Evolutionary conservation across 1,284 basidiomycete species (phyloP).

Genomic region (Sanghuangporus baumii): DNA sequence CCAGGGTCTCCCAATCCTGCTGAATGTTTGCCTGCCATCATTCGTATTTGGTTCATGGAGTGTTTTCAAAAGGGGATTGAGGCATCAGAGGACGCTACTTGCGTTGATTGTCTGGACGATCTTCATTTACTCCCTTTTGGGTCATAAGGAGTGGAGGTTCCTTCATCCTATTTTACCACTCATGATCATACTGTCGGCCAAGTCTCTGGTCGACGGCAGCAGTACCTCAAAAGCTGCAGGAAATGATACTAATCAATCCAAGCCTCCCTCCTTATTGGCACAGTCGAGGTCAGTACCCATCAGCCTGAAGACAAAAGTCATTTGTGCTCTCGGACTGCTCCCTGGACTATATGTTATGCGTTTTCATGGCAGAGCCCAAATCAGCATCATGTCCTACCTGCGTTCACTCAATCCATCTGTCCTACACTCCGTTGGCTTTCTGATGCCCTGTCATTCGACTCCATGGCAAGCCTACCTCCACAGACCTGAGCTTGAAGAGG

Average conservation of each 20-base stretch:
- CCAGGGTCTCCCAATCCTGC: slow-evolving; percentile 82
- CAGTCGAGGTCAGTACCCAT: neutral
- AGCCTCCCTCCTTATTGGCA: neutral
- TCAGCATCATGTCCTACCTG: slow-evolving; percentile 65
- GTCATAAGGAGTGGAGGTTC: slow-evolving; percentile 97
- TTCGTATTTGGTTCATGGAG: slow-evolving; percentile 53
- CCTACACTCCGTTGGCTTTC: slow-evolving; percentile 66
- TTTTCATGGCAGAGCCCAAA: slow-evolving; percentile 75
- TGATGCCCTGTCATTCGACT: slow-evolving; percentile 99
- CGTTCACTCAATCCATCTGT: slow-evolving; percentile 43
- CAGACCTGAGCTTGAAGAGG: slow-evolving; percentile 43
- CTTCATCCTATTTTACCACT: slow-evolving; percentile 87
- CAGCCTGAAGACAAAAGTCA: slow-evolving; percentile 1
- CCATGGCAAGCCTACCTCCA: slow-evolving; percentile 93
- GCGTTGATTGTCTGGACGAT: slow-evolving; percentile 59
- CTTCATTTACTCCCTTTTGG: slow-evolving; percentile 69
- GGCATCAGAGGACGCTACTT: slow-evolving; percentile 40
- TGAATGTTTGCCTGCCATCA: slow-evolving; percentile 70
- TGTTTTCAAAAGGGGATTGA: neutral
- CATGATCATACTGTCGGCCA: slow-evolving; percentile 77
- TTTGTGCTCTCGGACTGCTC: slow-evolving; percentile 50
- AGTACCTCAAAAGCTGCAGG: neutral
- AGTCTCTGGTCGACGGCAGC: slow-evolving; percentile 52
- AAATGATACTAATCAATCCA: neutral
- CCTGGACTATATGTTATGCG: slow-evolving; percentile 62